Percentiles rank a stretch among this genome's conserved stretches.
Conservation (phyloP, 495 filamentous ascomycete genomes). For the Daldinia caldariorum region DNA sequence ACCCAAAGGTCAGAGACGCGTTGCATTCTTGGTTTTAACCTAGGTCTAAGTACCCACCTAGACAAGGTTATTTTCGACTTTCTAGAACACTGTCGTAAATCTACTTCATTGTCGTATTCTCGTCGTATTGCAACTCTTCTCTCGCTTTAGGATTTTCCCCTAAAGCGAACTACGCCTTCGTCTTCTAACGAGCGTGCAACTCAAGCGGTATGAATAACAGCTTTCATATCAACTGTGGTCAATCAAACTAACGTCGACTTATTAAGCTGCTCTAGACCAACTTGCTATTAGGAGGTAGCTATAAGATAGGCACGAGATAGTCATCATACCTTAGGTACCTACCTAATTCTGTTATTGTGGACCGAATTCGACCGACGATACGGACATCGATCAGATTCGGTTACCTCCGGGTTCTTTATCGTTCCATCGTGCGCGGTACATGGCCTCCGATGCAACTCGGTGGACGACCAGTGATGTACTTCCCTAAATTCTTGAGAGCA, state of each 20-base stretch:
- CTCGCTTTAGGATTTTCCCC: no score
- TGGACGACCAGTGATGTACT: background rate
- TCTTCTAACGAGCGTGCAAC: no score
- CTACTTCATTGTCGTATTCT: background rate
- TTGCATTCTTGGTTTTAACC: background rate
- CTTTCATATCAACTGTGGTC: background rate
- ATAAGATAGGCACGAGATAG: no score
- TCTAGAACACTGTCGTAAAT: background rate
- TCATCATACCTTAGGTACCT: background rate
- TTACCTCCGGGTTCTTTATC: background rate
- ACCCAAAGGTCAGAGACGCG: background rate
- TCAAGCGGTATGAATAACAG: no score
- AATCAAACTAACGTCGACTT: background rate
- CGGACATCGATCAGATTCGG: background rate
- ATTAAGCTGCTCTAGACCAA: background rate
- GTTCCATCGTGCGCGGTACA: background rate
- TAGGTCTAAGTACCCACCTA: no score
- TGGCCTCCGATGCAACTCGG: background rate
- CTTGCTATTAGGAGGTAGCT: background rate
- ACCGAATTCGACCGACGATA: background rate
- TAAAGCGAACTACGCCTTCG: no score
- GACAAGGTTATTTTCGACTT: background rate
- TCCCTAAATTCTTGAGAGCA: conserved; percentile 8
- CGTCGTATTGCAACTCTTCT: no score
- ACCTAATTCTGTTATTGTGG: no score